Evolutionary conservation across 257 asterid genomes (phyloP), one percentile per base, ranked within the genome.

Genomic region (Solanum clarkiae): DNA sequence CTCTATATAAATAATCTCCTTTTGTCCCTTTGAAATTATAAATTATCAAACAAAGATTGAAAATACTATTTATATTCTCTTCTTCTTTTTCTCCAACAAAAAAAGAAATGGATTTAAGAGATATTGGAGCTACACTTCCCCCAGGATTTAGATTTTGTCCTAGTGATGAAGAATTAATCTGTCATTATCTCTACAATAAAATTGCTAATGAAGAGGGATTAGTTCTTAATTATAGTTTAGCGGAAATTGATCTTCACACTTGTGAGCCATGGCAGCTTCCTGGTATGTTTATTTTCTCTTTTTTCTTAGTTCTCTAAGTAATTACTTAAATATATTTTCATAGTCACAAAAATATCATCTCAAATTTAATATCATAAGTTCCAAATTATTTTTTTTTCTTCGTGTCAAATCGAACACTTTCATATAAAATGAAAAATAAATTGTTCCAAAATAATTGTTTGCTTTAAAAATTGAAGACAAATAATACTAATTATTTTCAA

Each of bases 191-290:
- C 18, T 89, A 83, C 90, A 91, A 92, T n/a, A 93, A 93, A 86
- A 84, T 88, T 45, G 65, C 90, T 6, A 88, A 88, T 51, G 92
- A 91, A 83, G 84, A 91, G n/a, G 47, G 81, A 83, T 55, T 68
- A 91, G 91, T 94, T 82, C 84, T 88, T 1, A 88, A 85, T 62
- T 97, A 90, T 51, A 93, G 95, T 81, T 82, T 96, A 54, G 93
- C 94, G 14, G 99, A 96, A 14, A 92, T 96, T 69, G 98, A 96
- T 72, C 98, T 96, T 55, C 99, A 96, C 84, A 87, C 90, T 1
- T 94, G 98, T 82, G 99, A 96, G 92, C 99, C 99, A 84, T 96
- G 99, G 99, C 97, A 94, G 85, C 99, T 96, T 49, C 99, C 99
- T 8, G 99, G 99, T 96, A 91, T 3, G 88, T 83, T 92, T 29